Conservation (phyloP, 495 filamentous ascomycete species). For the Penicillium malachiteum region DNA sequence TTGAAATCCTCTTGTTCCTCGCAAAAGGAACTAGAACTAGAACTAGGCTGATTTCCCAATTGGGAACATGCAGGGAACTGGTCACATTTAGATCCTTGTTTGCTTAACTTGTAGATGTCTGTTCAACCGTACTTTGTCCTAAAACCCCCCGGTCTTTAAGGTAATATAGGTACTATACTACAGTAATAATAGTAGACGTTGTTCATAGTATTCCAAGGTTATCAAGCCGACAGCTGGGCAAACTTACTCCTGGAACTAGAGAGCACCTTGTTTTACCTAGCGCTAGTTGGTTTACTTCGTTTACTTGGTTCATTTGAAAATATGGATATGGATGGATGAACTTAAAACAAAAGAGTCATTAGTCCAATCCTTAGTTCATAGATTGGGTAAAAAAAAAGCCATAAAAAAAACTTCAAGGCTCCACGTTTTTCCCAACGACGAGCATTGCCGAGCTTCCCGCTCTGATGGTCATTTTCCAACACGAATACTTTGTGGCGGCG, state of each 20-base stretch:
- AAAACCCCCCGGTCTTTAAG: not conserved
- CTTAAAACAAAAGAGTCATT: not conserved
- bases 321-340: conserved; percentile 2
- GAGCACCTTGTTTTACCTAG: not conserved
- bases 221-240: too few relatives aligned
- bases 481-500: conserved; percentile 10
- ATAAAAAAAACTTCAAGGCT: not conserved
- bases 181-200: too few relatives aligned
- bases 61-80: conserved; percentile 12
- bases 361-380: too few relatives aligned
- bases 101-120: not conserved
- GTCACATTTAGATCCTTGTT: conserved; percentile 19
- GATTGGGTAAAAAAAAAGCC: too few relatives aligned
- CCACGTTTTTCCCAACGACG: conserved; percentile 21
- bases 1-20: too few relatives aligned
- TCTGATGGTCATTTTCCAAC: conserved; percentile 10
- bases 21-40: too few relatives aligned
- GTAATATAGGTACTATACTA: too few relatives aligned
- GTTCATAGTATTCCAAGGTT: too few relatives aligned
- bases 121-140: not conserved
- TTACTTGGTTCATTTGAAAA: not conserved
- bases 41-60: not conserved
- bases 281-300: not conserved
- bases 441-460: conserved; percentile 30
- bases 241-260: not conserved